A percentile compares a stretch with the other conserved stretches of the same genome.
phyloP scores from a whole-genome alignment of 495 filamentous ascomycete species.

The Penicillium fimorum region DNA sequence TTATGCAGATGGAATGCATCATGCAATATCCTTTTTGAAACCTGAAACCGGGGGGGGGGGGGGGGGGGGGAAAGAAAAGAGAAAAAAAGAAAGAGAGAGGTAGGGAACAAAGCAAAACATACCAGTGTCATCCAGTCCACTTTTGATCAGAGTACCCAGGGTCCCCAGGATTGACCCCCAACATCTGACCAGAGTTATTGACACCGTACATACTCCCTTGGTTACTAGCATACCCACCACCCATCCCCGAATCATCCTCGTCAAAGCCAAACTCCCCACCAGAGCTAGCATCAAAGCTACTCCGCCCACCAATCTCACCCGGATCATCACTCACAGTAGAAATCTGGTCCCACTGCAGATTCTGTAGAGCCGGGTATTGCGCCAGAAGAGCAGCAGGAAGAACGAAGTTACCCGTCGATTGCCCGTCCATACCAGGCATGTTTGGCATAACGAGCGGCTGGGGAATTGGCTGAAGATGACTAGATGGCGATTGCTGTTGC shows the following conservation, averaged over 20 bases:
- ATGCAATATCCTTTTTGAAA: constrained; percentile 13
- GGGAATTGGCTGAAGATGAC: constrained; percentile 42
- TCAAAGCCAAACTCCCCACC: constrained; percentile 55
- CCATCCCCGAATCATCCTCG: constrained; percentile 49
- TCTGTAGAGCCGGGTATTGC: constrained; percentile 87
- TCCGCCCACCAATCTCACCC: constrained; percentile 72
- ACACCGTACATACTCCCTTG: constrained; percentile 38
- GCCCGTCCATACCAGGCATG: constrained; percentile 41
- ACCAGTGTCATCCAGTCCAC: constrained; percentile 30
- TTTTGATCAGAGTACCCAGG: constrained; percentile 33
- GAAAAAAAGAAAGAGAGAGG: constrained; percentile 10
- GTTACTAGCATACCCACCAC: constrained; percentile 33
- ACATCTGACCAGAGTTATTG: constrained; percentile 31
- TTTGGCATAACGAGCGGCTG: constrained; percentile 45
- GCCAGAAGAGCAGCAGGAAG: constrained; percentile 84
- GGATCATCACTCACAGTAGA: constrained; percentile 55
- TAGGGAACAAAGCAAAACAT: constrained; percentile 9
- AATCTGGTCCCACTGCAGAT: constrained; percentile 72
- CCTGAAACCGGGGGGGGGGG: constrained; percentile 9
- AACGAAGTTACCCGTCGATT: constrained; percentile 55
- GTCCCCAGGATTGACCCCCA: constrained; percentile 35
- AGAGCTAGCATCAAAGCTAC: constrained; percentile 87
- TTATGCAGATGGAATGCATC: constrained; percentile 7
- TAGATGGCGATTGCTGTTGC: constrained; percentile 24
- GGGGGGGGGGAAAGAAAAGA: constrained; percentile 1